Conservation (phyloP, 1,139 yeast species). For the Fermentozyma sake region DNA sequence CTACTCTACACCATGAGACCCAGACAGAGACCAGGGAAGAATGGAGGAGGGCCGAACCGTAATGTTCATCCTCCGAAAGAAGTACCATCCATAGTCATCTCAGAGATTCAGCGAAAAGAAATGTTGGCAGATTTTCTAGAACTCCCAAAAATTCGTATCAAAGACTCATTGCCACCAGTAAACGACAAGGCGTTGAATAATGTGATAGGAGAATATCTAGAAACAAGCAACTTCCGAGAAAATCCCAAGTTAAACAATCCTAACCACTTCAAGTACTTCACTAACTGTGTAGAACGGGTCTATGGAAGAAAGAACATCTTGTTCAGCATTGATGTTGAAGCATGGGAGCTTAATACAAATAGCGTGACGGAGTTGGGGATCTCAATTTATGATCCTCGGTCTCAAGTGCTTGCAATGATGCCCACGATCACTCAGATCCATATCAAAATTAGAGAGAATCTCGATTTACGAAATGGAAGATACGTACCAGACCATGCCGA, state of each 20-base stretch:
- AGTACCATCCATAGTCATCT: too few relatives aligned
- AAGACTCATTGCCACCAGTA: too few relatives aligned
- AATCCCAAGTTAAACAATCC: conserved; percentile 1
- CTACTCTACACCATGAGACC: too few relatives aligned
- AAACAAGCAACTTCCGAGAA: too few relatives aligned
- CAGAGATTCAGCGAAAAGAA: too few relatives aligned
- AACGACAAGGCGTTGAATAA: too few relatives aligned
- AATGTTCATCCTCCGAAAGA: too few relatives aligned
- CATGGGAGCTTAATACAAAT: conserved; percentile 47
- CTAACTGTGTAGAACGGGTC: conserved; percentile 11
- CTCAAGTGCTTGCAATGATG: conserved; percentile 29
- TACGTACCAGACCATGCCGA: conserved; percentile 61
- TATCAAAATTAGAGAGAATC: conserved; percentile 50
- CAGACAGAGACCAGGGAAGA: too few relatives aligned
- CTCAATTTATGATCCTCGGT: conserved; percentile 59
- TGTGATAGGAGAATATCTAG: too few relatives aligned
- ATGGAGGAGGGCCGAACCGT: too few relatives aligned
- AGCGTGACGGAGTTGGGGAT: conserved; percentile 66
- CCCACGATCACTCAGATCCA: conserved; percentile 53
- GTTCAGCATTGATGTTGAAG: conserved; percentile 62
- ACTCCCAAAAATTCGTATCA: too few relatives aligned
- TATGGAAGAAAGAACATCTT: conserved; percentile 33
- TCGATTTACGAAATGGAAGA: conserved; percentile 45
- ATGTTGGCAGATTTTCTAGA: too few relatives aligned
- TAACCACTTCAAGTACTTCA: conserved; percentile 1